Conservation (phyloP, 306 rosid genomes). For the Acacia acuminata region DNA sequence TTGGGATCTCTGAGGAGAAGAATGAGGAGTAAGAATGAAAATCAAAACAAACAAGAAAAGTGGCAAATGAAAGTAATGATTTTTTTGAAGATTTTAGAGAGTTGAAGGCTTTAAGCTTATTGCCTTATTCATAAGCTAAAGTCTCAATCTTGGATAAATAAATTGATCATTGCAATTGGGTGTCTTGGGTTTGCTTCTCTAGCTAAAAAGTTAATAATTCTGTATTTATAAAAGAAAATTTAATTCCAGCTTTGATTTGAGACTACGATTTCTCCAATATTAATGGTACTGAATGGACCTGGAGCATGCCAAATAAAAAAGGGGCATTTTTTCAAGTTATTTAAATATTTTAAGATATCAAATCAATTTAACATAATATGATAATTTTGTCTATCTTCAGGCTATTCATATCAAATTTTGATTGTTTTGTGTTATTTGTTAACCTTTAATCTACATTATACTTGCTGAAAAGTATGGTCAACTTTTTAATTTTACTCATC, state of each 20-base stretch:
- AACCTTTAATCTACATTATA: not conserved
- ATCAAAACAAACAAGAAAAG: constrained; percentile 20
- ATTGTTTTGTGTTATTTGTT: not conserved
- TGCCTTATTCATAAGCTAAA: not conserved
- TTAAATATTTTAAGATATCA: not conserved
- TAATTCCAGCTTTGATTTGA: not conserved
- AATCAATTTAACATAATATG: not conserved
- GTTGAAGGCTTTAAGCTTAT: constrained; percentile 2
- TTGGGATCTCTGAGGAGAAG: constrained; percentile 20
- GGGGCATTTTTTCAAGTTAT: not conserved
- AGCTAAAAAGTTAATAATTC: not conserved
- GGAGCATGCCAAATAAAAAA: not conserved
- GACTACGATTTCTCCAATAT: not conserved
- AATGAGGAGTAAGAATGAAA: constrained; percentile 17
- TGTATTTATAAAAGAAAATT: not conserved
- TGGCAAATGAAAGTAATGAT: not conserved
- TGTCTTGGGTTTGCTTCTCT: constrained; percentile 1
- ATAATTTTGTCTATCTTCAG: not conserved
- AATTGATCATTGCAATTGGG: constrained; percentile 1
- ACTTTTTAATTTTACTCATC: not conserved
- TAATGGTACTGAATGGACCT: not conserved
- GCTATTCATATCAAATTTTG: not conserved
- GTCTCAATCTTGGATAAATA: constrained; percentile 16
- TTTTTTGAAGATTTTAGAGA: not conserved
- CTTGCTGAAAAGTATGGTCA: not conserved